Percentiles rank a stretch among this genome's conserved stretches.
phyloP scores from a whole-genome alignment of 805 yeast species.

The Cyberlindnera xylosilytica region DNA sequence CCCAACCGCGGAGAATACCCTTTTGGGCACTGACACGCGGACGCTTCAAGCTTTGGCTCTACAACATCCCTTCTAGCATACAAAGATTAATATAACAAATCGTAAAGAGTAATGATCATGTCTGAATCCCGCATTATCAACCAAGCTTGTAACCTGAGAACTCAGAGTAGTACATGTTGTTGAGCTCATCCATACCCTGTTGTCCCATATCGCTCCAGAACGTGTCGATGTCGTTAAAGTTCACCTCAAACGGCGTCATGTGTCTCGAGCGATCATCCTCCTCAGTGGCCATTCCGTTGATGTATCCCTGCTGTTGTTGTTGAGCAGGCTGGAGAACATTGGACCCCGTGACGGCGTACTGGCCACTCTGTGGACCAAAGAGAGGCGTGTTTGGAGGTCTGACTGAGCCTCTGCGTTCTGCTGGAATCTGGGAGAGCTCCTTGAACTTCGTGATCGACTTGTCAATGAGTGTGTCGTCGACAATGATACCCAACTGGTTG shows the following conservation, averaged over 20 bases:
- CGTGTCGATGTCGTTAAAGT: conserved; percentile 19
- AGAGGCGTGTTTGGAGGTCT: conserved; percentile 11
- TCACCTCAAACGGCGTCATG: conserved; percentile 19
- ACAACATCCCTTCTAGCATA: no score
- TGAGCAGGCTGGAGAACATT: not conserved
- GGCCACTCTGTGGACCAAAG: conserved; percentile 9
- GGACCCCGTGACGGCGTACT: no score
- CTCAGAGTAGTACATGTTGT: conserved; percentile 27
- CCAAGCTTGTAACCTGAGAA: conserved; percentile 27
- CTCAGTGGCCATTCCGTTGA: not conserved
- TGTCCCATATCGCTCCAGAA: conserved; percentile 30
- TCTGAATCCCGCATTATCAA: no score
- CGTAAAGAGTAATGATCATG: no score
- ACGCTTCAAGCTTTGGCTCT: no score
- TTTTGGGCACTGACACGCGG: not conserved
- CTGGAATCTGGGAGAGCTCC: conserved; percentile 9
- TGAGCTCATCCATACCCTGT: conserved; percentile 26
- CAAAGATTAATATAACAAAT: no score
- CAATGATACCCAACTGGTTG: conserved; percentile 23
- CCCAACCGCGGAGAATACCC: conserved; percentile 2
- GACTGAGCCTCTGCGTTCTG: conserved; percentile 8
- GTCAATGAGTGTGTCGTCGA: conserved; percentile 16
- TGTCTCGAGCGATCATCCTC: conserved; percentile 9
- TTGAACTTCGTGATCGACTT: conserved; percentile 16
- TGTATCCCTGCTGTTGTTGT: not conserved